Base-by-base conservation (phyloP, 179 eudicot genomes). In the Silene coronaria region DNA sequence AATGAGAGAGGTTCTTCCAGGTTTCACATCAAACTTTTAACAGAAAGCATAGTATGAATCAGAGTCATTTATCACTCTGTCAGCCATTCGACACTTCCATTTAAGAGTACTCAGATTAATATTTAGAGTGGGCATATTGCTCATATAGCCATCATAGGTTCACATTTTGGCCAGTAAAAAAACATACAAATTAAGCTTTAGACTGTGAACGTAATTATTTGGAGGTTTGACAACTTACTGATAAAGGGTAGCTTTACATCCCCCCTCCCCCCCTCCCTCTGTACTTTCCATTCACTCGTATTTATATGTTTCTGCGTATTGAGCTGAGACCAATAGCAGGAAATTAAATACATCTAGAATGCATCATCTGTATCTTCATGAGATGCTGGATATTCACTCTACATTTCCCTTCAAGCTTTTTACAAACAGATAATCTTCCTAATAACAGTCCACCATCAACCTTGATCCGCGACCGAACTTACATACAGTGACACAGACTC, bases 1-100 rank as follows among this genome's bases (percentile, higher is more conserved):
- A 67, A 36, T 10, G 13, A 36, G 19, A 61, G 69, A 67, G 71
- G 7, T 67, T n/a, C 71, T 36, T 67, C 45, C 51, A n/a, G 70
- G 12, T 19, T 66, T 66, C 48, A 30, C 45, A 38, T 38, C 13
- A n/a, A 67, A 67, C 51, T 17, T n/a, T 34, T 34, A 66, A 24
- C 17, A 34, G 36, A 32, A 6, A 21, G 19, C 38, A 64, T 64
- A 12, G 42, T 32, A 32, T 65, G 22, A 65, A 16, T 7, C 5
- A 28, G 45, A 64, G 32, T 30, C 32, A 28, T 28, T 3, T 28
- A 1, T 16, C n/a, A 6, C 38, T 16, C 16, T 36, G 51, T 19
- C 42, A 27, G 68, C 24, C 55, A 6, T 67, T 23, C 30, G 38
- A 65, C 32, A 28, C 14, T n/a, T n/a, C n/a, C n/a, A n/a, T n/a